These are phyloP conservation scores for Eudorina sp. DNA, from an alignment of 139 green algal species.

Conservation along the genomic window DNA sequence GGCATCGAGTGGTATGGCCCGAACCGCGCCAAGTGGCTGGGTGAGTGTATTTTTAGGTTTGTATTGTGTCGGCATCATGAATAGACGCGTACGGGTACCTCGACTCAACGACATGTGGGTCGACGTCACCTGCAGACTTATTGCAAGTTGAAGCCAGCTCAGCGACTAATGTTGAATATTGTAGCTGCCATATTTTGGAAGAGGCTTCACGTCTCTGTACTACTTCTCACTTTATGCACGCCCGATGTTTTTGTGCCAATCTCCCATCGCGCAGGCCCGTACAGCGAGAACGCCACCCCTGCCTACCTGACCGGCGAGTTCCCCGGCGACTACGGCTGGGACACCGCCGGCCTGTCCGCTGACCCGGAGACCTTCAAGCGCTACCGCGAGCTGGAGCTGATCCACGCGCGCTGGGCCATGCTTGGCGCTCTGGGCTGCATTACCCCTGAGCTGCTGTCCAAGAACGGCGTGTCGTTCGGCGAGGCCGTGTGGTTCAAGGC, in stretches of 20 bases:
- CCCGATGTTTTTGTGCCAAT: neutral
- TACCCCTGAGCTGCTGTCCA: slow-evolving; percentile 65
- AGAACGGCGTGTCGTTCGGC: slow-evolving; percentile 71
- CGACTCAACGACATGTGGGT: no score
- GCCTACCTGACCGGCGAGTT: slow-evolving; percentile 90
- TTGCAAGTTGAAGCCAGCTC: no score
- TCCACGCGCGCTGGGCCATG: slow-evolving; percentile 98
- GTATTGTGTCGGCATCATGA: no score
- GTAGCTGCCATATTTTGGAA: no score
- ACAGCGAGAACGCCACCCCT: slow-evolving; percentile 51
- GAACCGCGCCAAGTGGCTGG: slow-evolving; percentile 76
- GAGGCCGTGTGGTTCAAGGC: slow-evolving; percentile 98
- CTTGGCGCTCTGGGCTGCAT: slow-evolving; percentile 89
- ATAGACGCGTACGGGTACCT: no score
- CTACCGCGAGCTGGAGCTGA: slow-evolving; percentile 97
- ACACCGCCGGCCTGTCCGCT: slow-evolving; percentile 94
- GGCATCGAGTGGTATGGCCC: slow-evolving; percentile 78
- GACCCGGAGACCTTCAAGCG: slow-evolving; percentile 84
- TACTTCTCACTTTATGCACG: no score
- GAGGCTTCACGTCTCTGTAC: no score
- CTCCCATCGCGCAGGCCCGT: slow-evolving; percentile 9
- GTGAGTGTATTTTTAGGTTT: slow-evolving; percentile 2
- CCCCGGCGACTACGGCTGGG: slow-evolving; percentile 95
- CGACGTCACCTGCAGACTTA: no score
- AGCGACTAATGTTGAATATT: no score